Conservation (phyloP, 345 rosid genomes). For the Pistacia integerrima region DNA sequence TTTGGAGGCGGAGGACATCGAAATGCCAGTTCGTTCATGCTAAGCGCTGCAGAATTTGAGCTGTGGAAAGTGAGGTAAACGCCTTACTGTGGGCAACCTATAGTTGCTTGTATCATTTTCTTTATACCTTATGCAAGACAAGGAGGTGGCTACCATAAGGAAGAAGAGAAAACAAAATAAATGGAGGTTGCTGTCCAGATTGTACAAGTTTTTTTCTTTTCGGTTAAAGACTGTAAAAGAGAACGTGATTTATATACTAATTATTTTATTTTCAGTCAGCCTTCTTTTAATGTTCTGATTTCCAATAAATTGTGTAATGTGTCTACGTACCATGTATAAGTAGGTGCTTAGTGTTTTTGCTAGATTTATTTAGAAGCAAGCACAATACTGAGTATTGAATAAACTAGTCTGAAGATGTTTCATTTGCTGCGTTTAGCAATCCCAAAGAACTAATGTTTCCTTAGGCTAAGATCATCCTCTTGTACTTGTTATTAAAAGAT, state of each 20-base stretch:
- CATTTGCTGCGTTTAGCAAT: not conserved
- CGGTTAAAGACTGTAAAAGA: not conserved
- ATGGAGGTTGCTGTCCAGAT: not conserved
- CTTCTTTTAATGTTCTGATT: not conserved
- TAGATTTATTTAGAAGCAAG: not conserved
- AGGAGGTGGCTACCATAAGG: not conserved
- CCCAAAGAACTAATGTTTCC: not conserved
- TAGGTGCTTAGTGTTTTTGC: not conserved
- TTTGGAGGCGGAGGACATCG: slow-evolving; percentile 77
- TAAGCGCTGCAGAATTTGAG: slow-evolving; percentile 48
- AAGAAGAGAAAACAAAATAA: slow-evolving; percentile 7
- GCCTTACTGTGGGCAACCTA: slow-evolving; percentile 2
- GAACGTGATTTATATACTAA: not conserved
- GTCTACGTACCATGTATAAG: not conserved
- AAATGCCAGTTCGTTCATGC: slow-evolving; percentile 72
- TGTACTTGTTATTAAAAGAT: too few relatives aligned
- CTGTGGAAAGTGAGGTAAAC: slow-evolving; percentile 47
- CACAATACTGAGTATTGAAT: not conserved
- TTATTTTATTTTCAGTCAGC: not conserved
- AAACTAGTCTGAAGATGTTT: not conserved
- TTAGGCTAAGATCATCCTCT: not conserved
- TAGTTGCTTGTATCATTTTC: not conserved
- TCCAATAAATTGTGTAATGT: not conserved
- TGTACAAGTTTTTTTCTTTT: not conserved
- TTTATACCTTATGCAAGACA: not conserved